A percentile compares a stretch with the other conserved stretches of the same genome.
Evolutionary conservation across 805 yeast species (phyloP).

Genomic region (Saccharomyces paradoxus): DNA sequence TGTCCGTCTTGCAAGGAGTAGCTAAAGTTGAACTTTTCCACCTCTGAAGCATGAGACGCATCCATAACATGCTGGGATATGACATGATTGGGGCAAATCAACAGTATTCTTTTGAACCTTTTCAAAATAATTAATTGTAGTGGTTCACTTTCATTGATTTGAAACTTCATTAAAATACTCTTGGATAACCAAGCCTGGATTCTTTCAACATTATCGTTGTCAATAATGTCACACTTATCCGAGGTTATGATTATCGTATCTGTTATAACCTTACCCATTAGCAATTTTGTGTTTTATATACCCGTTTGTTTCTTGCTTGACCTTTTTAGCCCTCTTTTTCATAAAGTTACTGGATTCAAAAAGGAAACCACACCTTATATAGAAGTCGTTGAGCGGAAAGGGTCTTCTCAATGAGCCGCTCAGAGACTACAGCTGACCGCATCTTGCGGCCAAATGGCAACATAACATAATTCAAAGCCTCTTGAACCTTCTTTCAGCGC

Average conservation of each 20-base stretch:
- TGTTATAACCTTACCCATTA: slow-evolving; percentile 7
- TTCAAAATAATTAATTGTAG: slow-evolving; percentile 20
- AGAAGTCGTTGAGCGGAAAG: background rate
- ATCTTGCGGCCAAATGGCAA: background rate
- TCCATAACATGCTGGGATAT: slow-evolving; percentile 7
- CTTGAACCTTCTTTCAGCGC: background rate
- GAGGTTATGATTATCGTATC: slow-evolving; percentile 24
- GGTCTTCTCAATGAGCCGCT: background rate
- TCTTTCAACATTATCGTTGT: slow-evolving; percentile 4
- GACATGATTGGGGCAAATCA: slow-evolving; percentile 14
- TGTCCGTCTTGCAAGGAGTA: slow-evolving; percentile 14
- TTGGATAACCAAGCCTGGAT: slow-evolving; percentile 17
- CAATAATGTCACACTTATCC: slow-evolving; percentile 3
- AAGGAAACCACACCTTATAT: background rate
- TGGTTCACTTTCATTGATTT: slow-evolving; percentile 13
- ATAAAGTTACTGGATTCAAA: background rate
- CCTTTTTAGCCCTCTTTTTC: background rate
- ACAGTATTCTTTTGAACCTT: slow-evolving; percentile 17
- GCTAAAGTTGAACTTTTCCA: slow-evolving; percentile 3
- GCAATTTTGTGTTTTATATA: background rate
- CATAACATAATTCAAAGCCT: background rate
- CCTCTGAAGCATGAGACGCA: background rate
- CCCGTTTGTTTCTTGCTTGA: background rate
- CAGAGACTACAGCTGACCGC: background rate
- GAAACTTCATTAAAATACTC: slow-evolving; percentile 8